These are phyloP conservation scores for Fusarium piperis DNA, from an alignment of 2,329 filamentous ascomycete species.

Conservation along the genomic window DNA sequence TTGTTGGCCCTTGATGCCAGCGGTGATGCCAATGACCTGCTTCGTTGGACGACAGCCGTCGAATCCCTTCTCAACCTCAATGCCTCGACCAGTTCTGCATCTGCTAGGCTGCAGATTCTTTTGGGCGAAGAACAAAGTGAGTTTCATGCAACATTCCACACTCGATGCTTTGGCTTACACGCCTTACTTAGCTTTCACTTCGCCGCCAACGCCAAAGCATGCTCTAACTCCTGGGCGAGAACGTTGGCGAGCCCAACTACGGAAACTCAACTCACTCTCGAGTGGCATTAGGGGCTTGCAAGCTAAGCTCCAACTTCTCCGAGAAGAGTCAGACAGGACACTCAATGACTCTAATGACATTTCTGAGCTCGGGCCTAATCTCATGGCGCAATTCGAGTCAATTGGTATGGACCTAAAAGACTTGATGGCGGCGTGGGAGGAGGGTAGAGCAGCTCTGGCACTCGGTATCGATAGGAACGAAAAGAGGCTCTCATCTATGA, in stretches of 20 bases:
- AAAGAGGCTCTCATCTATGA: conserved; percentile 72
- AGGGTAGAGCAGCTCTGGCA: conserved; percentile 83
- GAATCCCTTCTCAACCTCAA: conserved; percentile 78
- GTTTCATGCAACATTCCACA: conserved; percentile 41
- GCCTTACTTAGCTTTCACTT: conserved; percentile 57
- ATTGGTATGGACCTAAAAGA: conserved; percentile 88
- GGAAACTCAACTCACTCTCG: conserved; percentile 87
- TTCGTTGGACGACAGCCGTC: conserved; percentile 80
- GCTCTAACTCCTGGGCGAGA: conserved; percentile 79
- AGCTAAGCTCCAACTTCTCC: conserved; percentile 90
- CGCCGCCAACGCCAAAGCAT: conserved; percentile 65
- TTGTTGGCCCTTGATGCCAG: conserved; percentile 86
- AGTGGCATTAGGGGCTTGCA: conserved; percentile 91
- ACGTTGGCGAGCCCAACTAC: conserved; percentile 84
- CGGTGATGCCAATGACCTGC: conserved; percentile 78
- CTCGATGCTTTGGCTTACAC: conserved; percentile 20
- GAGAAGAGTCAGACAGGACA: conserved; percentile 86
- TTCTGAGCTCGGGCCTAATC: conserved; percentile 77
- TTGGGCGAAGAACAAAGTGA: conserved; percentile 83
- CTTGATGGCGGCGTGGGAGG: conserved; percentile 85
- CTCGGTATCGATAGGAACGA: conserved; percentile 85
- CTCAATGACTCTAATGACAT: conserved; percentile 79
- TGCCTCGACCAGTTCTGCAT: conserved; percentile 67
- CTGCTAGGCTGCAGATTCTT: conserved; percentile 72
- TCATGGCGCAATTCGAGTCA: conserved; percentile 93